A percentile compares a stretch with the other conserved stretches of the same genome.
phyloP scores from a whole-genome alignment of 192 early-diverging fungal genomes.

The Coemansia sp. region DNA sequence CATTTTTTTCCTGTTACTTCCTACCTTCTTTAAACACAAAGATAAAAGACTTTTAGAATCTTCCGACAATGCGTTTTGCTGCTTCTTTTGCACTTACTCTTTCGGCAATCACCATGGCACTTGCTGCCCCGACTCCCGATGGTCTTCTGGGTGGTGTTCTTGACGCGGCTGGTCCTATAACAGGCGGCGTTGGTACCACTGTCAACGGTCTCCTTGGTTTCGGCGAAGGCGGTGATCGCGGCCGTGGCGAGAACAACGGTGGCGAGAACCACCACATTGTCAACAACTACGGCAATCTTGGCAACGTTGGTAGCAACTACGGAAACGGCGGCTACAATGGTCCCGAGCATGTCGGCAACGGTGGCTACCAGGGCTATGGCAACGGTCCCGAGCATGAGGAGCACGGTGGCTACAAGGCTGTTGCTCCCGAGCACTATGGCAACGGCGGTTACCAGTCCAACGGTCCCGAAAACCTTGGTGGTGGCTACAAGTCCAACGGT shows the following conservation, averaged over 20 bases:
- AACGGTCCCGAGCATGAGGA: conserved; percentile 3
- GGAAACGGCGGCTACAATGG: conserved; percentile 6
- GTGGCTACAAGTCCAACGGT: conserved; percentile 8
- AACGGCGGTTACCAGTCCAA: conserved; percentile 8
- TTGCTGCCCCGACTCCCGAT: conserved; percentile 14
- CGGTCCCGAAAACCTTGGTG: conserved; percentile 2
- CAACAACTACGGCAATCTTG: background rate
- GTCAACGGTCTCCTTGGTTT: conserved; percentile 22
- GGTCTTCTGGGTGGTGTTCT: conserved; percentile 28
- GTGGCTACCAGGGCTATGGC: background rate
- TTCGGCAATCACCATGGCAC: conserved; percentile 18
- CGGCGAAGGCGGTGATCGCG: background rate
- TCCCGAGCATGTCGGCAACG: conserved; percentile 9
- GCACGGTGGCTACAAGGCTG: conserved; percentile 7
- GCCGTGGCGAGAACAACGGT: background rate
- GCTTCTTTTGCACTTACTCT: conserved; percentile 25
- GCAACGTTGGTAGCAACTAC: conserved; percentile 5
- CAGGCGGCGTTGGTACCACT: conserved; percentile 16
- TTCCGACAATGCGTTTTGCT: conserved; percentile 23
- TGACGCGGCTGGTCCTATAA: conserved; percentile 22
- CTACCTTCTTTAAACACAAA: background rate
- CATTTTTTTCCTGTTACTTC: background rate
- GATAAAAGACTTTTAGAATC: too few relatives aligned
- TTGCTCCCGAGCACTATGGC: conserved; percentile 12
- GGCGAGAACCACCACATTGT: background rate